Percentiles rank a stretch among this genome's conserved stretches.
Conservation (phyloP, 306 rosid genomes). For the Mucuna pruriens region DNA sequence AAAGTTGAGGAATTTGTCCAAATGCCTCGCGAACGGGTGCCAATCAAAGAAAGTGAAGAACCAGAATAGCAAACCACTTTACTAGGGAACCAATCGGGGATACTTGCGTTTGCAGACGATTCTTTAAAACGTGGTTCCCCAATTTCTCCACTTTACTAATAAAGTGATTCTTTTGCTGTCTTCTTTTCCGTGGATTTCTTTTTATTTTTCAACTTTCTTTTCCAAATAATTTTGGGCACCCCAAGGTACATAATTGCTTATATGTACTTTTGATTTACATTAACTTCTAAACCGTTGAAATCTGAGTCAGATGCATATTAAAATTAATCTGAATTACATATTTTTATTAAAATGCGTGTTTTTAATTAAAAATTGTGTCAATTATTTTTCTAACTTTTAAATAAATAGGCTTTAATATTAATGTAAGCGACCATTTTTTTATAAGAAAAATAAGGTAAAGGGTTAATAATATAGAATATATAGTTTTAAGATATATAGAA, state of each 20-base stretch:
- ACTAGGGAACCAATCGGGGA: background rate
- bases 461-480: no score
- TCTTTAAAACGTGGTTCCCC: background rate
- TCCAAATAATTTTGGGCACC: background rate
- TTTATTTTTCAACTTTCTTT: background rate
- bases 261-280: no score
- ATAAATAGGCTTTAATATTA: no score
- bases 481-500: no score
- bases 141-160: background rate
- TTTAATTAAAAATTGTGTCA: no score
- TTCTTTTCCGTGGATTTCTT: background rate
- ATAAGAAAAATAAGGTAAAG: no score
- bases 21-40: background rate
- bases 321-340: no score
- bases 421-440: no score
- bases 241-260: background rate
- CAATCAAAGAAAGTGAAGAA: background rate
- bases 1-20: background rate
- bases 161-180: conserved; percentile 1
- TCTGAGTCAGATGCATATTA: no score
- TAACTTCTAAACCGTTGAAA: no score
- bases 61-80: background rate
- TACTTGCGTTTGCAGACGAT: background rate
- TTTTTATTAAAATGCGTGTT: no score
- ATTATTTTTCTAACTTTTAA: no score